phyloP scores from a whole-genome alignment of 257 asterid genomes.

The Henckelia pumila region DNA sequence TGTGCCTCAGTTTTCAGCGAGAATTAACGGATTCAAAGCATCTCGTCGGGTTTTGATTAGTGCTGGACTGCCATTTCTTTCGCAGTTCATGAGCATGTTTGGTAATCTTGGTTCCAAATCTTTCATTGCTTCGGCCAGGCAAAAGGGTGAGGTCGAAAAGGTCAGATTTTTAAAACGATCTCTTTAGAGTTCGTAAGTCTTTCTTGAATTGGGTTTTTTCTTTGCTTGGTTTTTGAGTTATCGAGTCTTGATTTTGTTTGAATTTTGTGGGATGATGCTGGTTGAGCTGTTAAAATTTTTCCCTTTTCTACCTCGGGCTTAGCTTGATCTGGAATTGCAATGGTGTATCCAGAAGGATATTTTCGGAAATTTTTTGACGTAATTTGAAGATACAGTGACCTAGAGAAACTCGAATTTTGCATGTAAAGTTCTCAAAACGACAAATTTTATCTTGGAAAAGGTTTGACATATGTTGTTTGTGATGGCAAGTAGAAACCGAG shows the following conservation, averaged over 20 bases:
- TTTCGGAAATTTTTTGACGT: too few species aligned
- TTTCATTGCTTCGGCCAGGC: slow-evolving; percentile 79
- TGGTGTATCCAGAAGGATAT: too few species aligned
- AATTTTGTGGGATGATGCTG: slow-evolving; percentile 4
- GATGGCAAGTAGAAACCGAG: background rate
- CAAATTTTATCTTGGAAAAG: too few species aligned
- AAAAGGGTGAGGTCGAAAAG: slow-evolving; percentile 61
- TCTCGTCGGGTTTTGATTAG: slow-evolving; percentile 63
- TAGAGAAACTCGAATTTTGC: too few species aligned
- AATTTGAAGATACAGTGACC: too few species aligned
- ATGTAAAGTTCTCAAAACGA: too few species aligned
- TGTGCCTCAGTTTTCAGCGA: slow-evolving; percentile 29
- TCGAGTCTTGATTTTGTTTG: background rate
- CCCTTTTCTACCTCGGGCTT: background rate
- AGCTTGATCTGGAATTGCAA: background rate
- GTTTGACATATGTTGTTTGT: too few species aligned
- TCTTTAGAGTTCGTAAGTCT: background rate
- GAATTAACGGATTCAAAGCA: slow-evolving; percentile 32
- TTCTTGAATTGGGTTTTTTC: slow-evolving; percentile 1
- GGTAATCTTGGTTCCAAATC: slow-evolving; percentile 45
- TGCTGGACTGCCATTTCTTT: slow-evolving; percentile 58
- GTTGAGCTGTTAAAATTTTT: background rate
- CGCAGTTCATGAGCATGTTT: slow-evolving; percentile 59
- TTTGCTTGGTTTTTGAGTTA: slow-evolving; percentile 9
- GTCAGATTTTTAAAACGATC: slow-evolving; percentile 26